These are phyloP conservation scores for Phaffia australis DNA, from an alignment of 768 basidiomycete species.

Conservation along the genomic window DNA sequence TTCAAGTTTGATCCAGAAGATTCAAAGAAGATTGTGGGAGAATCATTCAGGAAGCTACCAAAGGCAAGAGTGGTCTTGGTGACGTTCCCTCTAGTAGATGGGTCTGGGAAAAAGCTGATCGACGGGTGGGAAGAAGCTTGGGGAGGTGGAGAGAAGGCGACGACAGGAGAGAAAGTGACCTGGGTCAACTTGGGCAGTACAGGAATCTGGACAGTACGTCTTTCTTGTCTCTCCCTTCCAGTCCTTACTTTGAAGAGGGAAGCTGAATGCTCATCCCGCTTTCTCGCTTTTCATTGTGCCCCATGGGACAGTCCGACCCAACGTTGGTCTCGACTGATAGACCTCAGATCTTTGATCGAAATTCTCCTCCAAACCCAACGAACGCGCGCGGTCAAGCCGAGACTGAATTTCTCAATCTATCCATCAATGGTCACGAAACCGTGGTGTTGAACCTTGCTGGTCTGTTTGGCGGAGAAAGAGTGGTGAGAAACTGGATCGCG, in stretches of 20 bases:
- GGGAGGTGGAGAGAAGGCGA: constrained; percentile 17
- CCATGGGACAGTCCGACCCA: background rate
- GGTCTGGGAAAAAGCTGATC: constrained; percentile 41
- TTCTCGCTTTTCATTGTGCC: background rate
- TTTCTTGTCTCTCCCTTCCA: background rate
- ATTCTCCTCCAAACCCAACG: constrained; percentile 41
- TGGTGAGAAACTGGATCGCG: constrained; percentile 46
- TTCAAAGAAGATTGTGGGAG: background rate
- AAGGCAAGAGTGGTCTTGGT: constrained; percentile 50
- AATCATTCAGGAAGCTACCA: constrained; percentile 39
- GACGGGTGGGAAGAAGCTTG: background rate
- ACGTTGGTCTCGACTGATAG: background rate
- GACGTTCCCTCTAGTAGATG: constrained; percentile 41
- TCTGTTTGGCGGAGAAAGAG: constrained; percentile 52
- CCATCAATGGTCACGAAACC: constrained; percentile 38
- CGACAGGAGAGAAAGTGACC: constrained; percentile 30
- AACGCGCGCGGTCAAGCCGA: constrained; percentile 49
- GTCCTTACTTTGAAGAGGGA: background rate
- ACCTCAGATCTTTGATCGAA: constrained; percentile 40
- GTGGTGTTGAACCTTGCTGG: constrained; percentile 55
- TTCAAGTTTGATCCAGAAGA: constrained; percentile 6
- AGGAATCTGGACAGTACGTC: constrained; percentile 52
- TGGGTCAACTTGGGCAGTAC: constrained; percentile 56
- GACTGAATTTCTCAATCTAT: constrained; percentile 47
- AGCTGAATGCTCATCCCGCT: background rate